Evolutionary conservation across 2,329 filamentous ascomycete genomes (phyloP).

Genomic region (Cladorrhinum sp.): DNA sequence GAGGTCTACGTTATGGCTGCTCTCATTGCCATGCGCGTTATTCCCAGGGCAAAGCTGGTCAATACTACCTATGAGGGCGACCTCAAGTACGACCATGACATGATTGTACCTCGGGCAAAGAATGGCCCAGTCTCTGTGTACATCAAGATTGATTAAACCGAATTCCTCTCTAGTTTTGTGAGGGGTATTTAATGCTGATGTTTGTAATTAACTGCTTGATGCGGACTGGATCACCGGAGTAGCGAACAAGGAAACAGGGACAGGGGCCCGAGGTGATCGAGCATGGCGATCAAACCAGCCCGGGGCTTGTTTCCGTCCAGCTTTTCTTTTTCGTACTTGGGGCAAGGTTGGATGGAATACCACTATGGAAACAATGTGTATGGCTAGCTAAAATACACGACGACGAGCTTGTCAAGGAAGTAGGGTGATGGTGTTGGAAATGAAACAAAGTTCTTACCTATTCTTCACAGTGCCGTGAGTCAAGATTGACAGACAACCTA

Average conservation of each 20-base stretch:
- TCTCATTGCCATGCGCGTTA: conserved; percentile 23
- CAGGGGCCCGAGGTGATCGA: too few species aligned
- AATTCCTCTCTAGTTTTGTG: background rate
- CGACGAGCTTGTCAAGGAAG: background rate
- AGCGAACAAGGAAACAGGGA: background rate
- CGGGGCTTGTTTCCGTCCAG: background rate
- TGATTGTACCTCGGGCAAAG: conserved; percentile 24
- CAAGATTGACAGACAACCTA: background rate
- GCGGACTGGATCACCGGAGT: too few species aligned
- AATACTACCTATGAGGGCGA: conserved; percentile 25
- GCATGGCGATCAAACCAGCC: background rate
- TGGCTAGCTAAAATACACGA: background rate
- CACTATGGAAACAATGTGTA: background rate
- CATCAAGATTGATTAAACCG: conserved; percentile 14
- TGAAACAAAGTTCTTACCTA: background rate
- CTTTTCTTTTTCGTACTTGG: too few species aligned
- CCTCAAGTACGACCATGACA: conserved; percentile 25
- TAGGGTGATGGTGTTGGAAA: background rate
- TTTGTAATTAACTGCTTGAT: too few species aligned
- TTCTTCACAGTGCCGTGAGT: background rate
- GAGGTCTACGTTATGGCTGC: conserved; percentile 27
- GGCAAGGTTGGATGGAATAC: too few species aligned
- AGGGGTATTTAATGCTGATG: too few species aligned
- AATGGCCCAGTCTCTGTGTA: conserved; percentile 23
- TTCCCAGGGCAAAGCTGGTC: conserved; percentile 23